Conservation (phyloP, 2,329 filamentous ascomycete genomes). For the Stemphylium lycopersici region DNA sequence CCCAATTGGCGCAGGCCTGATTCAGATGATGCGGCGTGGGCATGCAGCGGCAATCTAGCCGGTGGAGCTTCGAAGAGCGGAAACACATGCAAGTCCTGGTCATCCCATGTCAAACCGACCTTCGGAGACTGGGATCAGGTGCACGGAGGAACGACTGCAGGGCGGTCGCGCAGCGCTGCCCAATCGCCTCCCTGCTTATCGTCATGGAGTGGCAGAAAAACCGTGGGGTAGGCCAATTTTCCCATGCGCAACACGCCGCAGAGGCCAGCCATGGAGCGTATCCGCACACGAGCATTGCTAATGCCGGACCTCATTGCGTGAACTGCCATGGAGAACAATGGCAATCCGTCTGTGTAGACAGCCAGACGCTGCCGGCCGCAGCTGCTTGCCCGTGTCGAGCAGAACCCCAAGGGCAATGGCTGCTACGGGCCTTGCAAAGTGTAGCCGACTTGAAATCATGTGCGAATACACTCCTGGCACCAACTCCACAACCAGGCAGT, state of each 20-base stretch:
- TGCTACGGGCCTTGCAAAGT: constrained; percentile 29
- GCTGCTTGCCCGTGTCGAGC: neutral
- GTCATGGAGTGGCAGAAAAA: constrained; percentile 42
- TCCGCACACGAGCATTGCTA: constrained; percentile 26
- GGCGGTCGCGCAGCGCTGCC: constrained; percentile 33
- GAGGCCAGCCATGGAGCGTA: constrained; percentile 26
- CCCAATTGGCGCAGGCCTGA: constrained; percentile 36
- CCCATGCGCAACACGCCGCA: constrained; percentile 34
- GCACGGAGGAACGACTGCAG: constrained; percentile 22
- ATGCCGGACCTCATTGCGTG: neutral
- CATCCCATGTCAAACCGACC: constrained; percentile 38
- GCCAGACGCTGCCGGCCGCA: neutral
- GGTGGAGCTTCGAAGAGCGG: constrained; percentile 37
- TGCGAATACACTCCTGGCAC: constrained; percentile 29
- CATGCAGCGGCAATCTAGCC: constrained; percentile 39
- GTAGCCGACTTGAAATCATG: constrained; percentile 16
- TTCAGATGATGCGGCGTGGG: constrained; percentile 37
- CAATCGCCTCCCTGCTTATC: constrained; percentile 24
- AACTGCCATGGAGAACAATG: neutral
- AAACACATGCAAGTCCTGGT: constrained; percentile 33
- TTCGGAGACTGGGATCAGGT: constrained; percentile 38
- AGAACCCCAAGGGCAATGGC: constrained; percentile 21
- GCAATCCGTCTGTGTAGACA: neutral
- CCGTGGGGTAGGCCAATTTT: constrained; percentile 47
- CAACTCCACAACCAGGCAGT: constrained; percentile 23